phyloP scores from a whole-genome alignment of 371 early-diverging fungal species.

The Circinella minor region DNA sequence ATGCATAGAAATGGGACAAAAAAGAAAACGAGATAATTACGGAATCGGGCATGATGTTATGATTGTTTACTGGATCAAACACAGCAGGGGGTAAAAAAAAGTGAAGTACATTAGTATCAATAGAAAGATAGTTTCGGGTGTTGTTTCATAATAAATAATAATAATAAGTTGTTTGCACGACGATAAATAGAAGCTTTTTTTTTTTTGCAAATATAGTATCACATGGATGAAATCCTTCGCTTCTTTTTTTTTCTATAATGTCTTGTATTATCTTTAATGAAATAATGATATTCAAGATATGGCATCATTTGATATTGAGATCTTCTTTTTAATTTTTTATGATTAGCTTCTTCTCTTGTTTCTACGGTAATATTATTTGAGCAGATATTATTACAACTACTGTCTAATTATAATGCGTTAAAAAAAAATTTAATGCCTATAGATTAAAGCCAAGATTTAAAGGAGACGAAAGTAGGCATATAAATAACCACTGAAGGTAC shows the following conservation, averaged over 20 bases:
- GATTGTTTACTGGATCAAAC: constrained; percentile 4
- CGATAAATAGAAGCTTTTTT: background rate
- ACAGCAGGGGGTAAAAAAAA: background rate
- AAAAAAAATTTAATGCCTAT: too few relatives aligned
- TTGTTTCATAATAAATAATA: constrained; percentile 7
- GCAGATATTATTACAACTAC: too few relatives aligned
- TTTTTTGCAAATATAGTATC: background rate
- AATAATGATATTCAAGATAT: background rate
- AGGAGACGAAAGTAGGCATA: too few relatives aligned
- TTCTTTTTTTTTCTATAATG: background rate
- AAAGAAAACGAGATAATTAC: background rate
- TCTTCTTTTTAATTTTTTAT: background rate
- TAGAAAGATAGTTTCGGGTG: constrained; percentile 10
- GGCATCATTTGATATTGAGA: constrained; percentile 6
- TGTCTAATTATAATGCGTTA: too few relatives aligned
- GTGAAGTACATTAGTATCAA: background rate
- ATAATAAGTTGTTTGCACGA: background rate
- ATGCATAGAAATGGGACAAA: background rate
- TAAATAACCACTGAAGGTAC: too few relatives aligned
- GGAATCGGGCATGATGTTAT: too few relatives aligned
- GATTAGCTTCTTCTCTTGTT: background rate
- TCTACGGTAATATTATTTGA: too few relatives aligned
- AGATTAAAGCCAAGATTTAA: too few relatives aligned
- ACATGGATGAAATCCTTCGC: background rate
- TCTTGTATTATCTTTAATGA: background rate